These are phyloP conservation scores for Choiromyces venosus DNA, from an alignment of 495 filamentous ascomycete genomes.

Conservation along the genomic window DNA sequence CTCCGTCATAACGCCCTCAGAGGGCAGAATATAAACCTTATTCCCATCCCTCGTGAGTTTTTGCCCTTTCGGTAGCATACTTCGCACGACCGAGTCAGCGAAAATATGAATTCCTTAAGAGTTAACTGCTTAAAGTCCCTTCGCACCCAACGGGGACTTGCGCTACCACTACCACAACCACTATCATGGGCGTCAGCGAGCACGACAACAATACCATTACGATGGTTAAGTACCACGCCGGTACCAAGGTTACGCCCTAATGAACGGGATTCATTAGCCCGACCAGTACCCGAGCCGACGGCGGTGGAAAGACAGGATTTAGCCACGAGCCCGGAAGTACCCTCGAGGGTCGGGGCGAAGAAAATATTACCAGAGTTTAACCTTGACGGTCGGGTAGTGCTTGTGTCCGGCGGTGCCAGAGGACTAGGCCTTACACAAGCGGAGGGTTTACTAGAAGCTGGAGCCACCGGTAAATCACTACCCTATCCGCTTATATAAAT, in stretches of 20 bases:
- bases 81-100: not conserved
- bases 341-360: conserved; percentile 7
- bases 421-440: conserved; percentile 62
- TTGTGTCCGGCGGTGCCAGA: conserved; percentile 59
- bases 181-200: not conserved
- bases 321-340: conserved; percentile 8
- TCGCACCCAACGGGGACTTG: not conserved
- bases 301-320: conserved; percentile 2
- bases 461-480: conserved; percentile 53
- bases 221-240: not conserved
- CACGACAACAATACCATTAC: not conserved
- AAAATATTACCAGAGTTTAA: conserved; percentile 48
- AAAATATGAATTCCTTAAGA: not conserved
- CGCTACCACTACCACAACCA: not conserved
- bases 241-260: not conserved
- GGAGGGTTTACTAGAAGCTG: conserved; percentile 65
- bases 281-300: not conserved
- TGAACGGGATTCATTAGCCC: not conserved
- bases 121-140: not conserved
- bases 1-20: not conserved
- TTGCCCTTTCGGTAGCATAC: not conserved
- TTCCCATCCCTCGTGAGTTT: not conserved
- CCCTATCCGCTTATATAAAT: not conserved
- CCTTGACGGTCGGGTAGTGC: conserved; percentile 54
- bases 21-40: not conserved